Conservation (phyloP, 1,284 basidiomycete species). For the Puccinia polysora region DNA sequence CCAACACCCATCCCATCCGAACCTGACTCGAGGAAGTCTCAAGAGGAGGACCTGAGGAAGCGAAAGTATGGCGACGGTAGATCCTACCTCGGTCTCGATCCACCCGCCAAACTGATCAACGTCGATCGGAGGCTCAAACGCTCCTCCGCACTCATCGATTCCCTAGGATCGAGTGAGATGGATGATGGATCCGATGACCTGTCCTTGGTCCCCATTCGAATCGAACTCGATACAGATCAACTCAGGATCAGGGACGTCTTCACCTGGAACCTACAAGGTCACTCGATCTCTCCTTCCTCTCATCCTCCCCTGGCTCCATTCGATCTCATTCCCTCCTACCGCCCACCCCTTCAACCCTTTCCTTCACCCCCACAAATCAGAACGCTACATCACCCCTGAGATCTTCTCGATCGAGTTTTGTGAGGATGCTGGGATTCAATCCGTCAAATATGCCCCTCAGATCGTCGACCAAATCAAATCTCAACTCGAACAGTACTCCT, state of each 20-base stretch:
- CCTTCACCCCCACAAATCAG: conserved; percentile 49
- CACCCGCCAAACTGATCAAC: conserved; percentile 72
- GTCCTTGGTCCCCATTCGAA: conserved; percentile 79
- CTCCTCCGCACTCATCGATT: conserved; percentile 17
- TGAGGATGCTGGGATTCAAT: conserved; percentile 74
- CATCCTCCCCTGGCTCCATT: background rate
- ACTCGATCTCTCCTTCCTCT: conserved; percentile 35
- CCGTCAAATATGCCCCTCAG: conserved; percentile 65
- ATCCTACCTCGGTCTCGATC: conserved; percentile 80
- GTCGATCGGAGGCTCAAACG: conserved; percentile 54
- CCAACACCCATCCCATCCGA: conserved; percentile 3
- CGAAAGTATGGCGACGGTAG: conserved; percentile 58
- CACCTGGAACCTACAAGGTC: conserved; percentile 85
- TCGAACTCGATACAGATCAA: conserved; percentile 88
- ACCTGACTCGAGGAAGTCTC: background rate
- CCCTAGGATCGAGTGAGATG: conserved; percentile 48
- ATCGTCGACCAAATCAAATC: conserved; percentile 79
- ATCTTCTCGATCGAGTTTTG: conserved; percentile 81
- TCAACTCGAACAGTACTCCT: conserved; percentile 82
- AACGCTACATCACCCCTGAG: conserved; percentile 69
- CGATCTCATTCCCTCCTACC: conserved; percentile 26
- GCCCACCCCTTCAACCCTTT: background rate
- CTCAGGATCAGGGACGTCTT: conserved; percentile 90
- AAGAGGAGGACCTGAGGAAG: conserved; percentile 16
- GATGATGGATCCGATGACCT: conserved; percentile 13